phyloP scores from a whole-genome alignment of 176 grass and related monocot species.

The Zea luxurians region DNA sequence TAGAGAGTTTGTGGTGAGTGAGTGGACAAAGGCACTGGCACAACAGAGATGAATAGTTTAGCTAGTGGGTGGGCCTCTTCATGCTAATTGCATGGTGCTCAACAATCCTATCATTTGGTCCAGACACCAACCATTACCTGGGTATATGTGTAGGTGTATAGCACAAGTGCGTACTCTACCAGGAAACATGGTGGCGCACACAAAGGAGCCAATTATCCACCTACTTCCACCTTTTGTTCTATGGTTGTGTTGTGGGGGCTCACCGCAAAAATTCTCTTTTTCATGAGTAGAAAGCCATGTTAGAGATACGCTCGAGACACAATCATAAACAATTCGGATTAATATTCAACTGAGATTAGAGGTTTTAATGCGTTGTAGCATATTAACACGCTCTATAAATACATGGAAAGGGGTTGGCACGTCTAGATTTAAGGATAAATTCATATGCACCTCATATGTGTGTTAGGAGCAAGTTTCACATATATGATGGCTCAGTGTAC shows the following conservation, averaged over 20 bases:
- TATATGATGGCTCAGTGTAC: too few species aligned
- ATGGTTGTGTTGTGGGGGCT: neutral
- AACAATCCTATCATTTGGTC: slow-evolving; percentile 9
- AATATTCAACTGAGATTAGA: too few species aligned
- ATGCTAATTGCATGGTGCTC: slow-evolving; percentile 31
- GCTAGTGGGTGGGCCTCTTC: neutral
- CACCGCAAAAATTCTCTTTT: neutral
- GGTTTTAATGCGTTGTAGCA: too few species aligned
- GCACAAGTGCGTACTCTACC: slow-evolving; percentile 36
- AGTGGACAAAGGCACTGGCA: neutral
- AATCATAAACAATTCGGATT: too few species aligned
- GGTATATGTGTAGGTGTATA: slow-evolving; percentile 28
- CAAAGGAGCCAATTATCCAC: slow-evolving; percentile 15
- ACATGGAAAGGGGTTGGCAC: too few species aligned
- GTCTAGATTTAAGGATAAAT: too few species aligned
- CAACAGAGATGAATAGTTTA: neutral
- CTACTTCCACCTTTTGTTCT: neutral
- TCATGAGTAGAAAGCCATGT: too few species aligned
- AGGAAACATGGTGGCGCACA: slow-evolving; percentile 19
- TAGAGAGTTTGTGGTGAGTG: neutral
- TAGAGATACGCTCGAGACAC: too few species aligned
- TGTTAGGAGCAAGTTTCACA: too few species aligned
- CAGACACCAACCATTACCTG: slow-evolving; percentile 31
- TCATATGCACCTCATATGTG: too few species aligned
- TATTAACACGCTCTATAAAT: too few species aligned